Percentiles rank a stretch among this genome's conserved stretches.
phyloP scores from a whole-genome alignment of 1,139 yeast genomes.

The Nakaseomyces sp. region DNA sequence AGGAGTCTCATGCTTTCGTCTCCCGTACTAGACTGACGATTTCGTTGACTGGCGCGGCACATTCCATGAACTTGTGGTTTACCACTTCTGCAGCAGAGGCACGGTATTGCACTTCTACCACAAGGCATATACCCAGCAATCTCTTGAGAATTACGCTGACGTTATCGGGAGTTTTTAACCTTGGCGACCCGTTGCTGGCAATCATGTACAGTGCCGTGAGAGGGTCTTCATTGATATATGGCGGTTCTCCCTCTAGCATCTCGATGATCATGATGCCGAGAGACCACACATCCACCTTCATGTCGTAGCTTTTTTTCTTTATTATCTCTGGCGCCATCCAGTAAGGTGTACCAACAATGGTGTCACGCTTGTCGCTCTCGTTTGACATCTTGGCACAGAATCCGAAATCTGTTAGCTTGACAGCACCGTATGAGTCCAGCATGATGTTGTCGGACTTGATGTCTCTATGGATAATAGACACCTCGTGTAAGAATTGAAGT shows the following conservation, averaged over 20 bases:
- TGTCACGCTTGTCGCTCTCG: slow-evolving; percentile 86
- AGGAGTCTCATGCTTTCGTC: no score
- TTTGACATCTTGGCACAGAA: slow-evolving; percentile 95
- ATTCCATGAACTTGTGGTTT: slow-evolving; percentile 61
- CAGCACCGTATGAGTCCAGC: slow-evolving; percentile 77
- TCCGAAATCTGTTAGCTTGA: slow-evolving; percentile 94
- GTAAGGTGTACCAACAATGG: slow-evolving; percentile 98
- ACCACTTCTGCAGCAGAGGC: slow-evolving; percentile 85
- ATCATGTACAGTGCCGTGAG: slow-evolving; percentile 78
- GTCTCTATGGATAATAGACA: slow-evolving; percentile 91
- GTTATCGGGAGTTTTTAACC: slow-evolving; percentile 76
- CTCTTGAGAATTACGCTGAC: slow-evolving; percentile 74
- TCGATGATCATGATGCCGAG: slow-evolving; percentile 97
- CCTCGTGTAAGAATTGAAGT: slow-evolving; percentile 78
- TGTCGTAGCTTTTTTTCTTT: slow-evolving; percentile 91
- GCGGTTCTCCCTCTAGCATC: slow-evolving; percentile 98
- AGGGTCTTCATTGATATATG: slow-evolving; percentile 93
- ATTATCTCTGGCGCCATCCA: slow-evolving; percentile 99
- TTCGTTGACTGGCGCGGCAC: slow-evolving; percentile 5
- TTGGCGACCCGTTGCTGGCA: slow-evolving; percentile 96
- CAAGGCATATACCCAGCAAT: slow-evolving; percentile 81
- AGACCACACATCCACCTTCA: slow-evolving; percentile 96
- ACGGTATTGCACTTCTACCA: slow-evolving; percentile 89
- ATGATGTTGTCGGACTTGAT: slow-evolving; percentile 92
- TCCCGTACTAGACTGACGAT: background rate